These are phyloP conservation scores for Clathrus columnatus DNA, from an alignment of 768 basidiomycete genomes.

Conservation along the genomic window DNA sequence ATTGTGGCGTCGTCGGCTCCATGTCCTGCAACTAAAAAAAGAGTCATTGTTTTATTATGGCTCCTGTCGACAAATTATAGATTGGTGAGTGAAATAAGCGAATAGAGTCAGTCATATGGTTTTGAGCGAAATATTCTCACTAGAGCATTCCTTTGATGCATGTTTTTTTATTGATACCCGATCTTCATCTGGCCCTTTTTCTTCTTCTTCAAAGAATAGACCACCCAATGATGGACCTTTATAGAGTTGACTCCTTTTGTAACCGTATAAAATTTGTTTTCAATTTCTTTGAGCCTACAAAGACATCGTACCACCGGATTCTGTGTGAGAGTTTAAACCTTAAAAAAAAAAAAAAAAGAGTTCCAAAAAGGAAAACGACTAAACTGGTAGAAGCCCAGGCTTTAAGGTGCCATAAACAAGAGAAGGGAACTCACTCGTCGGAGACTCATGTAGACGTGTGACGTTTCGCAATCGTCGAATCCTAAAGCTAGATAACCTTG, in stretches of 20 bases:
- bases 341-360: no score
- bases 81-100: background rate
- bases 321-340: no score
- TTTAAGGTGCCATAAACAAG: no score
- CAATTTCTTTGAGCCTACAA: no score
- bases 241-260: background rate
- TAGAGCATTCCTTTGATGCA: background rate
- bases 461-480: background rate
- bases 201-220: background rate
- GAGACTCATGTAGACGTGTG: background rate
- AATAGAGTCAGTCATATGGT: background rate
- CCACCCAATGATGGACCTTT: background rate
- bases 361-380: no score
- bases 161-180: background rate
- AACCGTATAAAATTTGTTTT: background rate
- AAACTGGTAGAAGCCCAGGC: no score
- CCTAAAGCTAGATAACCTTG: background rate
- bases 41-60: background rate
- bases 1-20: background rate
- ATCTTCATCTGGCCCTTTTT: background rate
- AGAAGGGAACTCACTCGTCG: background rate
- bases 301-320: no score
- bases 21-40: background rate
- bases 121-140: background rate
- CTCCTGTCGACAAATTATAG: background rate